Percentiles rank a stretch among this genome's conserved stretches.
These are phyloP conservation scores for Phytophthora sojae DNA, from an alignment of 352 stramenopile species.

Conservation along the genomic window DNA sequence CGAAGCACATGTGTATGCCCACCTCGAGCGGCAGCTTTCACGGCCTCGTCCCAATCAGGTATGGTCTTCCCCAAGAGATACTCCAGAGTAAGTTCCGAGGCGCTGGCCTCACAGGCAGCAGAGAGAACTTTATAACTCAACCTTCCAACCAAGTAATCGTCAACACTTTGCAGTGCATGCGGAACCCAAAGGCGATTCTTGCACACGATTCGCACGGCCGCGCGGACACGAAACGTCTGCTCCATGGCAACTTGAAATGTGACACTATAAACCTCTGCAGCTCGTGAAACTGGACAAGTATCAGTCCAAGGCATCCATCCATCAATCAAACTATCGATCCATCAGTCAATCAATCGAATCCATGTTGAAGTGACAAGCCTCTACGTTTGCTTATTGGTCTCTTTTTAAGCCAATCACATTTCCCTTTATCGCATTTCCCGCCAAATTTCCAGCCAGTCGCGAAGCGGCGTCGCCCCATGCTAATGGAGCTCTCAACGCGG, in stretches of 20 bases:
- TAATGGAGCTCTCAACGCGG: slow-evolving; percentile 9
- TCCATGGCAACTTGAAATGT: not conserved
- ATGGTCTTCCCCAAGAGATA: not conserved
- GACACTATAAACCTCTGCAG: too few relatives aligned
- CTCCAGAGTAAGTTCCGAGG: not conserved
- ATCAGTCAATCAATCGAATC: too few relatives aligned
- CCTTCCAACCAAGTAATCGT: not conserved
- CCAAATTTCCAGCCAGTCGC: slow-evolving; percentile 21
- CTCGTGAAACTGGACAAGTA: too few relatives aligned
- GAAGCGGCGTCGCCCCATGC: not conserved
- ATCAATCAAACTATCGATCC: too few relatives aligned
- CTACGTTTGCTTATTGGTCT: too few relatives aligned
- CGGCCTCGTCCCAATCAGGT: not conserved
- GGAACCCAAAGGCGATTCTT: not conserved
- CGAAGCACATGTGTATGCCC: not conserved
- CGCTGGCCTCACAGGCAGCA: not conserved
- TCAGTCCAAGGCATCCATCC: too few relatives aligned
- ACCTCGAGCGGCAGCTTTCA: not conserved
- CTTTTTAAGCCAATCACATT: slow-evolving; percentile 23
- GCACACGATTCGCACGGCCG: not conserved
- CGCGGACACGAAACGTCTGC: not conserved
- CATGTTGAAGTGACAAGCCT: not conserved
- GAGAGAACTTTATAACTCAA: not conserved
- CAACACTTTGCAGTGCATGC: not conserved
- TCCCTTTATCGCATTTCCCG: slow-evolving; percentile 8